A percentile compares a stretch with the other conserved stretches of the same genome.
These are phyloP conservation scores for Rosellinia necatrix DNA, from an alignment of 2,329 filamentous ascomycete species.

Conservation along the genomic window DNA sequence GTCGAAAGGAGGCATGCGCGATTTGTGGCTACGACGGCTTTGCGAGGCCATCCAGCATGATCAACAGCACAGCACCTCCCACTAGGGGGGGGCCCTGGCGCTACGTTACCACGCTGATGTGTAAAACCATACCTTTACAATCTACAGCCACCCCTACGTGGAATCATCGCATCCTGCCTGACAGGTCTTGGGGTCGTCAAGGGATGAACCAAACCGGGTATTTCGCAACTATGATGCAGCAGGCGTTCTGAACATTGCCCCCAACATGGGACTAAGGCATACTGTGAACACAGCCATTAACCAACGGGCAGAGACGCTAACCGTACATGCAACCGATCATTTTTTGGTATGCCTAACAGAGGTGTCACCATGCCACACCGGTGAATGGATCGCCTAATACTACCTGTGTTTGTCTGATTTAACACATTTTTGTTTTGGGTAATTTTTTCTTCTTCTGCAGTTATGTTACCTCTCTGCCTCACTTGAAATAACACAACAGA, in stretches of 20 bases:
- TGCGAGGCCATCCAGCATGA: conserved; percentile 21
- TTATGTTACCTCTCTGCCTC: not conserved
- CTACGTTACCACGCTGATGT: conserved; percentile 9
- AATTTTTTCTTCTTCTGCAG: no score
- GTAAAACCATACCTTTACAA: conserved; percentile 2
- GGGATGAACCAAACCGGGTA: conserved; percentile 5
- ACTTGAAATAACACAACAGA: not conserved
- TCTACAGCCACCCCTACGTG: conserved; percentile 9
- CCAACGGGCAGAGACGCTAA: conserved; percentile 17
- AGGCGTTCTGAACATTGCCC: no score
- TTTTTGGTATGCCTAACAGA: conserved; percentile 7
- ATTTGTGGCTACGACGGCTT: conserved; percentile 17
- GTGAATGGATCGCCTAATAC: not conserved
- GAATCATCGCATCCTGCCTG: conserved; percentile 3
- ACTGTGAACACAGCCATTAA: conserved; percentile 10
- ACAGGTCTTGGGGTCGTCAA: conserved; percentile 10
- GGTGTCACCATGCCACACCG: conserved; percentile 10
- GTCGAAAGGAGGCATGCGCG: conserved; percentile 6
- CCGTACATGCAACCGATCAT: conserved; percentile 11
- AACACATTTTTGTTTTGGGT: not conserved
- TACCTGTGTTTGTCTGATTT: not conserved
- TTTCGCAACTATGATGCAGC: no score
- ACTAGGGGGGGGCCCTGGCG: conserved; percentile 8
- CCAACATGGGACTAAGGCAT: conserved; percentile 14
- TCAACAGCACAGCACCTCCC: conserved; percentile 3